Percentiles rank a stretch among this genome's conserved stretches.
phyloP scores from a whole-genome alignment of 2,329 filamentous ascomycete species.

The Cryphonectria japonica region DNA sequence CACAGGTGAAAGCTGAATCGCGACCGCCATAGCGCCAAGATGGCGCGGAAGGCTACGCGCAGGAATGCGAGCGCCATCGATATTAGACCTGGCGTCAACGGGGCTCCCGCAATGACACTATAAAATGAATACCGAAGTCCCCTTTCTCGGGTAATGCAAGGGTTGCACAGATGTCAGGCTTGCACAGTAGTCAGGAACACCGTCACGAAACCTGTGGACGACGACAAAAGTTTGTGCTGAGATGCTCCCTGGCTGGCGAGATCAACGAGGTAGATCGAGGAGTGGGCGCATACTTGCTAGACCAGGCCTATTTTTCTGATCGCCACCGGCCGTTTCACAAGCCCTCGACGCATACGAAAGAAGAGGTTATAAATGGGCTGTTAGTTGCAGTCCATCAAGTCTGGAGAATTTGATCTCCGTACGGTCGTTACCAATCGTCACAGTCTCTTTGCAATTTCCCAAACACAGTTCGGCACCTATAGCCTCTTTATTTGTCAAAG shows the following conservation, averaged over 20 bases:
- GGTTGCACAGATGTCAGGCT: background rate
- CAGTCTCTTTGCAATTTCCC: background rate
- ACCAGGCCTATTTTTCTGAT: background rate
- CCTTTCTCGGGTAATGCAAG: background rate
- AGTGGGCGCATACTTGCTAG: background rate
- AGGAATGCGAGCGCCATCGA: background rate
- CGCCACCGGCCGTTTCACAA: background rate
- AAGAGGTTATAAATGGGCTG: background rate
- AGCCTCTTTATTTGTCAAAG: background rate
- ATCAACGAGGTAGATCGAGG: background rate
- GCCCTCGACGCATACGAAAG: background rate
- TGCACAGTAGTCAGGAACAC: background rate
- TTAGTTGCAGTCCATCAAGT: background rate
- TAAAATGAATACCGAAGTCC: background rate
- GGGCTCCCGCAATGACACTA: background rate
- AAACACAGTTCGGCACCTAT: background rate
- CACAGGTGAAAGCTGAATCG: background rate
- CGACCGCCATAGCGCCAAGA: background rate
- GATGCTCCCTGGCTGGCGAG: background rate
- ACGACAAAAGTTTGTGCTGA: background rate
- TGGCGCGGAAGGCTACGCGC: background rate
- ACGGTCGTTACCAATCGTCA: constrained; percentile 1
- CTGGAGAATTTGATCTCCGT: background rate
- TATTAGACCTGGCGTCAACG: background rate
- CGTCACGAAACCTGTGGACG: constrained; percentile 9